Evolutionary conservation across 2,329 filamentous ascomycete species (phyloP).

Genomic region (Botrytis squamosa): DNA sequence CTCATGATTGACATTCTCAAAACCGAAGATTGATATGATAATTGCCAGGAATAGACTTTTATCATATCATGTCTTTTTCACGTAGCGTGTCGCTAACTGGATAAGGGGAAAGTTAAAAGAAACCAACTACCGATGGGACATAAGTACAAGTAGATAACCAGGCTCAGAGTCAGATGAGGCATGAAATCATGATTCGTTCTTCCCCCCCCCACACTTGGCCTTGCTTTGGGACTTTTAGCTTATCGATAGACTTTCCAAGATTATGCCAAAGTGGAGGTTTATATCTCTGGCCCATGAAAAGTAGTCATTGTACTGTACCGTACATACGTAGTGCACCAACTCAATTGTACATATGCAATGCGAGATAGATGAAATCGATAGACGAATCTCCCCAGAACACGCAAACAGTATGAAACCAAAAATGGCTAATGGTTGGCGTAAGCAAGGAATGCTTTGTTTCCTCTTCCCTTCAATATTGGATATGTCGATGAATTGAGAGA

Average conservation of each 20-base stretch:
- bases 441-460: conserved; percentile 16
- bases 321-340: background rate
- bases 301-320: background rate
- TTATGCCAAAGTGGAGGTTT: background rate
- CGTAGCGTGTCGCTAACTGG: background rate
- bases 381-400: conserved; percentile 16
- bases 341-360: conserved; percentile 17
- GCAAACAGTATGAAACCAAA: conserved; percentile 4
- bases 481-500: background rate
- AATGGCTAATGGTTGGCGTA: background rate
- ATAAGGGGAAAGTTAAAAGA: background rate
- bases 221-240: background rate
- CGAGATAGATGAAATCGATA: background rate
- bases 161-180: background rate
- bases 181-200: background rate
- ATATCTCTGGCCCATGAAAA: background rate
- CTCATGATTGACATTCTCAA: background rate
- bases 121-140: background rate
- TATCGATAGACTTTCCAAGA: background rate
- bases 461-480: background rate
- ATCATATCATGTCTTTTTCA: background rate
- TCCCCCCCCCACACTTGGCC: background rate
- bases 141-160: background rate
- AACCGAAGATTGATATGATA: background rate
- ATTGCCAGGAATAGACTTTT: background rate